Evolutionary conservation across 352 stramenopile genomes (phyloP), one percentile per base, ranked within the genome.

Genomic region (Phytopythium mirpurense): DNA sequence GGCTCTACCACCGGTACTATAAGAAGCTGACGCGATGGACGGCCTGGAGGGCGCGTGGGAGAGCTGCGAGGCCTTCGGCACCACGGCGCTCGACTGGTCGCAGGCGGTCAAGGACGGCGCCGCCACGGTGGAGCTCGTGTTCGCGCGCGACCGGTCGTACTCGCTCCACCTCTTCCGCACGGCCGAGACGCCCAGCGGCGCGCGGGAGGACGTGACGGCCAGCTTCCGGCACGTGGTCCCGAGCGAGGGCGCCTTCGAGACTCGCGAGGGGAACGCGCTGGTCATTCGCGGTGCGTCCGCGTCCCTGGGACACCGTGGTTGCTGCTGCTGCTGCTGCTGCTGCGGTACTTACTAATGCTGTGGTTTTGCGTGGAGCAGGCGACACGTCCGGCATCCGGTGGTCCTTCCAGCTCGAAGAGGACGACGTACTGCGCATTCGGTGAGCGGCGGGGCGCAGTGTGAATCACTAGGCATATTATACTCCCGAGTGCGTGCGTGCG

Each of bases 31-130:
- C 9, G 50, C 21, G 12, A 65, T 69, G 59, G 37, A 34, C 43
- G 51, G 23, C 40, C 57, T 75, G 0, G 19, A 67, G 15, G 81
- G 81, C 16, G 24, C 54, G 26, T 92, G 81, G 81, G 57, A 60
- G 16, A 92, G 77, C 64, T 78, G 72, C 2, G 82, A 92, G 24
- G 78, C 77, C 7, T 90, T 92, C 29, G 82, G 82, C 15, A 92
- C 88, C 50, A 92, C 82, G 14, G 47, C 74, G 35, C 60, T 92
- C 19, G 82, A 92, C 58, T 92, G 82, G 82, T 75, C 77, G 36
- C 68, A 87, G 38, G 78, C 78, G 24, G 59, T 92, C 11, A 87
- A 87, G 46, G 67, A 80, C 12, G 57, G 70, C 21, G 63, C 52
- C 10, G 77, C 62, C 24, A 56, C 54, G n/a, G 65, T 86, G 5